These are phyloP conservation scores for Elongisporangium senticosum DNA, from an alignment of 352 stramenopile genomes.

Conservation along the genomic window DNA sequence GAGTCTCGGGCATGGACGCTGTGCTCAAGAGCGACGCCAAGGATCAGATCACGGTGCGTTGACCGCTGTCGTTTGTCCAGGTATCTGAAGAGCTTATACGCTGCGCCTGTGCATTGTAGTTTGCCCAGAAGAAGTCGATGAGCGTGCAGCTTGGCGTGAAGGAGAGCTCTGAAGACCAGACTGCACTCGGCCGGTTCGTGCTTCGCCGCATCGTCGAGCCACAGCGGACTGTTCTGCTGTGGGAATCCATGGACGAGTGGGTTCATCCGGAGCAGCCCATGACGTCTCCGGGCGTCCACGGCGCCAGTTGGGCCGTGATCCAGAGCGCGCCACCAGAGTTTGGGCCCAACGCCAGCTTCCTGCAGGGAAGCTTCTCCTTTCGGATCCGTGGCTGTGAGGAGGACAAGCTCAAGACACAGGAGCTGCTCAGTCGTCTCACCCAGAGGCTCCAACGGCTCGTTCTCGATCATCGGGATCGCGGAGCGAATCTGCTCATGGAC, in stretches of 20 bases:
- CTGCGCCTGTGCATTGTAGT: background rate
- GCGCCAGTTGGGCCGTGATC: background rate
- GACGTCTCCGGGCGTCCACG: background rate
- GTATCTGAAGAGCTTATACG: background rate
- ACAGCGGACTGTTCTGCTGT: background rate
- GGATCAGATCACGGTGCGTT: constrained; percentile 3
- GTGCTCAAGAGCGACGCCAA: constrained; percentile 1
- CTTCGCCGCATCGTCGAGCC: background rate
- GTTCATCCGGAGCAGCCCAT: background rate
- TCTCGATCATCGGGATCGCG: background rate
- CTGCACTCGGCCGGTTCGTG: background rate
- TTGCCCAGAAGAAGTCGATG: background rate
- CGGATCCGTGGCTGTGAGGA: background rate
- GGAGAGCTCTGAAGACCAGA: background rate
- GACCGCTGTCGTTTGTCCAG: background rate
- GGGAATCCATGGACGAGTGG: background rate
- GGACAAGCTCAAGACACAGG: background rate
- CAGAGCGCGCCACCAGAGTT: background rate
- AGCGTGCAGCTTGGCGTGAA: background rate
- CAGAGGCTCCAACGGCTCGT: background rate
- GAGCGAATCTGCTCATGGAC: background rate
- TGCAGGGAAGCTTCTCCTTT: background rate
- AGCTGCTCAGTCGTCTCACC: background rate
- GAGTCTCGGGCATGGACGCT: background rate
- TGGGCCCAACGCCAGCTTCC: background rate